Evolutionary conservation across 163 green algal genomes (phyloP), one percentile per base, ranked within the genome.

Genomic region (Scenedesmus sp.): DNA sequence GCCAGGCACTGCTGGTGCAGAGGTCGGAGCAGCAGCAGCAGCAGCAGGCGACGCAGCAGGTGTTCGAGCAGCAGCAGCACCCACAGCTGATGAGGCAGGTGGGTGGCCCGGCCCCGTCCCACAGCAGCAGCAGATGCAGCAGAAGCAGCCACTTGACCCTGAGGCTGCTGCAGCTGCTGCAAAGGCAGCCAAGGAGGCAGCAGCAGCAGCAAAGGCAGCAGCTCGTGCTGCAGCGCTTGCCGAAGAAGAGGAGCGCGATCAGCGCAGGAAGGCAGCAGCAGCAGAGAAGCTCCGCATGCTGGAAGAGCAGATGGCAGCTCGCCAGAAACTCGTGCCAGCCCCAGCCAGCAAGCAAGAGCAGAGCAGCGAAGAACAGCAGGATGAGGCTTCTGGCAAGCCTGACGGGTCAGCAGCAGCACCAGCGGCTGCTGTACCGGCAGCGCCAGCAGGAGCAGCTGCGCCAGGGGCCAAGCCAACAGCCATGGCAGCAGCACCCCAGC

Each of bases 231-330:
- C 91, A 4, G 86, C 79, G 0, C 89, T 93, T 20, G 93, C 94
- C 13, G 94, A 96, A 56, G 94, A 95, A 33, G 83, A 91, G 76
- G 88, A 92, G 59, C 92, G 93, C 40, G 83, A 91, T 68, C 90
- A 92, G 59, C 92, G 93, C 40, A 84, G 91, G 16, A 90, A 94
- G 82, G 90, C 85, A 51, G 93, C 93, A 20, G 92, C 91, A 12
- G 92, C 90, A 15, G 94, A 95, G 61, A 93, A 93, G 91, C 90
- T 95, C 89, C 82, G 88, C 0, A 81, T 44, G 24, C 40, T 96
- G 73, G 94, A 96, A 83, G 91, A 94, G 70, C 90, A 91, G 87
- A 95, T 95, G 53, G 89, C 91, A 72, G 87, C 86, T 56, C 79
- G 88, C 37, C 53, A 91, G 43, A 61, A 85, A 35, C 30, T 15